phyloP scores from a whole-genome alignment of 129 eudicot genomes.

The Lactuca sativa region DNA sequence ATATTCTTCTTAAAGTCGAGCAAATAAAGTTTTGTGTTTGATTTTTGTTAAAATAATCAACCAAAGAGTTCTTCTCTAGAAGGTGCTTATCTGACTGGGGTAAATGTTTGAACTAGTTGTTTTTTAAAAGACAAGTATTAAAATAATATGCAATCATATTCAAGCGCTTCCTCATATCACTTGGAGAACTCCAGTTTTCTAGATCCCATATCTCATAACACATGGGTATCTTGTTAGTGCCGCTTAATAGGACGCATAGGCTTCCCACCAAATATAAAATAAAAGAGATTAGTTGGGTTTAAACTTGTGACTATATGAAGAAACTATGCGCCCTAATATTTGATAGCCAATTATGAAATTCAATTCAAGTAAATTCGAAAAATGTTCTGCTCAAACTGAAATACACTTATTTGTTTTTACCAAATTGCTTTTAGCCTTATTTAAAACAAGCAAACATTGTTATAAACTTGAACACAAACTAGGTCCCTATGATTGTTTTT shows the following conservation, averaged over 20 bases:
- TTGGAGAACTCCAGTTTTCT: constrained; percentile 9
- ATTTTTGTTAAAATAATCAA: neutral
- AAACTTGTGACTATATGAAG: constrained; percentile 17
- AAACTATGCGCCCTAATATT: constrained; percentile 1
- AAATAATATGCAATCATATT: too few relatives aligned
- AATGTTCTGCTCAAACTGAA: neutral
- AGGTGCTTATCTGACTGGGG: neutral
- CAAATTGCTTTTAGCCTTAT: neutral
- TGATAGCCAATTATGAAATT: neutral
- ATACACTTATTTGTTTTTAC: neutral
- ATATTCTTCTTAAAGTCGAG: neutral
- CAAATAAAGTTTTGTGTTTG: constrained; percentile 1
- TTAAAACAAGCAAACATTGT: neutral
- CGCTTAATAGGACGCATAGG: constrained; percentile 1
- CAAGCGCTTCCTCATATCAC: constrained; percentile 12
- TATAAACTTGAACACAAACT: constrained; percentile 2
- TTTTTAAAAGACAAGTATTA: neutral
- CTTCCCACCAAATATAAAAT: neutral
- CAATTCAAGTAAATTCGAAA: neutral
- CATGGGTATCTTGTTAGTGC: too few relatives aligned
- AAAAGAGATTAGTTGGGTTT: neutral
- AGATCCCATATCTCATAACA: too few relatives aligned
- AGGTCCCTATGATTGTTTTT: constrained; percentile 9
- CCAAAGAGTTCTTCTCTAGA: neutral
- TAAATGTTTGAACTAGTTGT: neutral